Evolutionary conservation across 108 stramenopile genomes (phyloP), one percentile per base, ranked within the genome.

Genomic region (Nannochloropsis oceanica): DNA sequence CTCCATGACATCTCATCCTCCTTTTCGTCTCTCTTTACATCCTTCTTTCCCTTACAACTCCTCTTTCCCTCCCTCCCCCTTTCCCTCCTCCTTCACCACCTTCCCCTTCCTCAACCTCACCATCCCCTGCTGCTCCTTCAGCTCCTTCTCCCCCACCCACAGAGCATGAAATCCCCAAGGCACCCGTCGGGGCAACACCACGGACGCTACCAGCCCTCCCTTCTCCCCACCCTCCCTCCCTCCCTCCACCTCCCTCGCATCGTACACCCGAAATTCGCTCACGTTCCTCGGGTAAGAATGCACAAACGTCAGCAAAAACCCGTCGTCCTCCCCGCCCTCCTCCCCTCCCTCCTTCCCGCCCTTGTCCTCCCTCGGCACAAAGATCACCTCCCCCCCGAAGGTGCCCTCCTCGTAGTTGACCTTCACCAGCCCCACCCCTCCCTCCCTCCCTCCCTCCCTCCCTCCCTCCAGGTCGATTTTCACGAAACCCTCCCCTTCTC

Each of bases 331-430:
- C 59, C n/a, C 46, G 14, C 46, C 18, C 0, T 50, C 46, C 0
- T 18, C 46, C 0, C 46, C 46, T 13, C 0, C 46, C 46, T 50
- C 46, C 46, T 18, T 0, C 46, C 0, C 46, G 13, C 46, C 46
- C n/a, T n/a, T n/a, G n/a, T n/a, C n/a, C 46, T 27, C 34, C 25
- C 85, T 90, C 98, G 99, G 26, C 96, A 96, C 91, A 98, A 97
- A 94, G 96, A 97, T 84, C 95, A 96, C 26, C 94, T 90, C 90
- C 98, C 99, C 91, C 14, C 46, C 46, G 46, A 50, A 50, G 0
- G 46, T 50, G 14, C 46, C 46, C 18, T 50, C 46, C 46, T 50
- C 46, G 18, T 50, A 50, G 14, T 97, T 98, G 87, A 95, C 93
- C 83, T 94, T 93, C 42, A 92, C 88, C 43, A 94, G 94, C 13